phyloP scores from a whole-genome alignment of 2,329 filamentous ascomycete species.

The Cordyceps farinosa region DNA sequence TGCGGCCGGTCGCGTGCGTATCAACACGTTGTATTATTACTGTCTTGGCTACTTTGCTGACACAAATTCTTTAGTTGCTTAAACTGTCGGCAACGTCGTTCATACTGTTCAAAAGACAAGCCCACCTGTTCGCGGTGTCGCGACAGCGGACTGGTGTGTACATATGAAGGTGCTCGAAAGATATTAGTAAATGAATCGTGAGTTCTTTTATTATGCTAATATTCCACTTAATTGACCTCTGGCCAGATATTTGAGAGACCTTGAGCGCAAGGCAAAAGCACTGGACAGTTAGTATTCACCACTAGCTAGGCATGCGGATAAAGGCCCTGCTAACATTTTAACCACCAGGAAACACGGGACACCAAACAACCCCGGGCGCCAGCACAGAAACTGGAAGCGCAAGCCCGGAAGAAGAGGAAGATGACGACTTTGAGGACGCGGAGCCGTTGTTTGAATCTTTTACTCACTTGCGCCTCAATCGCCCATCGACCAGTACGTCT shows the following conservation, averaged over 20 bases:
- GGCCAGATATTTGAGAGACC: conserved; percentile 31
- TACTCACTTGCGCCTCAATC: conserved; percentile 33
- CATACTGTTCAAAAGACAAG: conserved; percentile 36
- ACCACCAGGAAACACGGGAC: background rate
- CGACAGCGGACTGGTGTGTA: conserved; percentile 28
- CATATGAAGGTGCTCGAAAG: conserved; percentile 35
- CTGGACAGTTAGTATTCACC: conserved; percentile 26
- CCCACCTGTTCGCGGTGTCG: conserved; percentile 34
- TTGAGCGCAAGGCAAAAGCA: conserved; percentile 32
- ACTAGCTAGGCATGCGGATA: too few species aligned
- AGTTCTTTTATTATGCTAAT: background rate
- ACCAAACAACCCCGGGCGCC: background rate
- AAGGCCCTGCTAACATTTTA: background rate
- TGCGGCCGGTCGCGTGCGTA: conserved; percentile 29
- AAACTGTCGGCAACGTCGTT: conserved; percentile 33
- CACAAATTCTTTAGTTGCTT: conserved; percentile 28
- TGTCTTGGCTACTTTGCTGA: background rate
- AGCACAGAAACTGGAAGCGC: background rate
- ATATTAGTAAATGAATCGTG: conserved; percentile 34
- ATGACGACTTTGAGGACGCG: conserved; percentile 31
- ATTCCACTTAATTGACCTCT: background rate
- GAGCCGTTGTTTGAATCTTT: conserved; percentile 34
- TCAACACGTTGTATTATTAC: background rate
- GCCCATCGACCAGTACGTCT: conserved; percentile 28
- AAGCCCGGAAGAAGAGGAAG: conserved; percentile 22